phyloP scores from a whole-genome alignment of 345 rosid genomes.

The Eucalyptus polyanthemos region DNA sequence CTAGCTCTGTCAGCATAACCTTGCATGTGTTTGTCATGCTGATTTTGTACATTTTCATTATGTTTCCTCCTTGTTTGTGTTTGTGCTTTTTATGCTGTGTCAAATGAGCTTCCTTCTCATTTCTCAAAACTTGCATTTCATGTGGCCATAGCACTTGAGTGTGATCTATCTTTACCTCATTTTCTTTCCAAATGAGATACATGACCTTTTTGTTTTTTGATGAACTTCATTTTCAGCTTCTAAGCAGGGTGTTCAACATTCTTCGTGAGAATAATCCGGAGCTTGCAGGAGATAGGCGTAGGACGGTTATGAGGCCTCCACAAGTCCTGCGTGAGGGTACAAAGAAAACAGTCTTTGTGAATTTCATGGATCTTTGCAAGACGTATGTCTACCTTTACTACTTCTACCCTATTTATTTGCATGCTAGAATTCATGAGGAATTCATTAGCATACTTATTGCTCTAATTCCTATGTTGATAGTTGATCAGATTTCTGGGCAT shows the following conservation, averaged over 20 bases:
- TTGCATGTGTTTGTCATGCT: neutral
- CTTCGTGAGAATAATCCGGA: constrained; percentile 92
- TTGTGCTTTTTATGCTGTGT: neutral
- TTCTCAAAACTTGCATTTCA: neutral
- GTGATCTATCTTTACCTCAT: neutral
- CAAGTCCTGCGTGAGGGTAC: constrained; percentile 99
- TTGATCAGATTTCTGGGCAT: neutral
- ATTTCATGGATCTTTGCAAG: constrained; percentile 95
- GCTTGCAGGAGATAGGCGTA: constrained; percentile 93
- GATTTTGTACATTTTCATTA: neutral
- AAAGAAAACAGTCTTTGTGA: constrained; percentile 92
- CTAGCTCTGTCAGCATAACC: neutral
- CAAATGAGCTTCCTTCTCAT: neutral
- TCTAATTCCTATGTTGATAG: neutral
- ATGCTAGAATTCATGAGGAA: neutral
- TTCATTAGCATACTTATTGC: neutral
- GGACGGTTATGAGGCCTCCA: constrained; percentile 98
- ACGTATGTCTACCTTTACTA: constrained; percentile 21
- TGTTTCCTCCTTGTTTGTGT: neutral
- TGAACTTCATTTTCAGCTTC: constrained; percentile 54
- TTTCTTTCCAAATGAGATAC: neutral
- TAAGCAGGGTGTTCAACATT: constrained; percentile 77
- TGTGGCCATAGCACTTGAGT: neutral
- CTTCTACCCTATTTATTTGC: neutral
- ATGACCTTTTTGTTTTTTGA: neutral